Evolutionary conservation across 495 filamentous ascomycete species (phyloP).

Genomic region (Lophium mytilinum): DNA sequence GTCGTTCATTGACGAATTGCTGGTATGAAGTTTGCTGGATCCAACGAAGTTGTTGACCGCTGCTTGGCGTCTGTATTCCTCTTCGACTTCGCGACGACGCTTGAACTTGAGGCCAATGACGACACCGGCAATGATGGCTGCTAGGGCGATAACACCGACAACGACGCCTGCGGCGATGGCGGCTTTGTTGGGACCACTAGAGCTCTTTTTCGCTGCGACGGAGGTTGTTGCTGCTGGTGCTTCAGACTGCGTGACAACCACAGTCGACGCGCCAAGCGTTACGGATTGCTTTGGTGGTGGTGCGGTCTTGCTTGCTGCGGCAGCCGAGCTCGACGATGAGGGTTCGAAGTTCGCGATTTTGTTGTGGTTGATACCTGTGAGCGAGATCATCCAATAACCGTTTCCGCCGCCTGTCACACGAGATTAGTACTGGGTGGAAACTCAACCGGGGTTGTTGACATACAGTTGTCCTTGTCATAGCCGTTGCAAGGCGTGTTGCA

Average conservation of each 20-base stretch:
- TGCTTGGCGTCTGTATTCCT: constrained; percentile 69
- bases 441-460: constrained; percentile 25
- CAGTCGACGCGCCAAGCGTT: constrained; percentile 29
- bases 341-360: constrained; percentile 3
- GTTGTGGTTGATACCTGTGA: constrained; percentile 6
- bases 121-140: constrained; percentile 54
- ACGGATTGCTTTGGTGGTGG: constrained; percentile 8
- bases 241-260: constrained; percentile 27
- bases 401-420: constrained; percentile 45
- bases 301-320: constrained; percentile 2
- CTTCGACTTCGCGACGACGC: constrained; percentile 63
- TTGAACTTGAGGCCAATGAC: constrained; percentile 72
- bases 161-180: constrained; percentile 86
- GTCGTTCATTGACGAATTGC: constrained; percentile 58
- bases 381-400: constrained; percentile 35
- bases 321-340: constrained; percentile 1
- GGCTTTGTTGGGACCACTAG: constrained; percentile 50
- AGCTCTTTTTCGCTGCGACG: neutral
- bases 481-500: constrained; percentile 55
- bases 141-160: constrained; percentile 66
- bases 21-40: constrained; percentile 50
- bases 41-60: constrained; percentile 59
- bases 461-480: constrained; percentile 49
- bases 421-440: neutral
- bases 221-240: constrained; percentile 16